Base-by-base conservation (phyloP, 1,284 basidiomycete genomes). In the Macrocystidia cucumis region DNA sequence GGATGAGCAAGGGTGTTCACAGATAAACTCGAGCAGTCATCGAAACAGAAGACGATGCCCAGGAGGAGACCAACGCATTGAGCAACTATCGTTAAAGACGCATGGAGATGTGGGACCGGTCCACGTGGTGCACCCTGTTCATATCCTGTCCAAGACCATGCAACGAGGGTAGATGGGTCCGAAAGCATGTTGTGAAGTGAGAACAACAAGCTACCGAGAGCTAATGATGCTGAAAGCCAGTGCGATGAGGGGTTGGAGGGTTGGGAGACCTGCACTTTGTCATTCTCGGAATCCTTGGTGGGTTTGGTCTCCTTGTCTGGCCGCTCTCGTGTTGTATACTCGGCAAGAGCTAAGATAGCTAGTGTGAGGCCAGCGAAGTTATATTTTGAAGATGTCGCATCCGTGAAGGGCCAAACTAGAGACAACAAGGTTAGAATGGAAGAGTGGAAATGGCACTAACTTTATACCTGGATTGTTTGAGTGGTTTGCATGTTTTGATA, bases 131-230 rank as follows among this genome's bases (percentile, higher is more conserved):
- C 49, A 28, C 65, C 56, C 32, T 68, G 58, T 28, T 61, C 53
- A 47, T 83, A 95, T 1, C 92, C 92, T 0, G 85, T 85, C 90
- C 91, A 96, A 1, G 85, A 81, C 87, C 89, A 95, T 1, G 88
- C 79, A 42, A 95, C 75, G 37, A 93, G 70, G 0, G 90, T 92
- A 41, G 83, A 85, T 1, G 81, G 65, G 46, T 97, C 91, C 4
- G 79, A 77, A 27, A 90, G 63, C 38, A 91, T 70, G 22, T 78
- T 83, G 51, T 95, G 88, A 0, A 93, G 49, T 9, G 77, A 71
- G 61, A 88, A 91, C 11, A 92, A 59, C 20, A 90, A 60, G 23
- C 74, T 69, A 2, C 88, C 90, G 4, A 92, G 62, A 0, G 87
- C 78, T 21, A 87, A 45, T 0, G 79, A 70, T 3, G 65, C 56